A percentile compares a stretch with the other conserved stretches of the same genome.
Evolutionary conservation across 2,329 filamentous ascomycete species (phyloP).

Genomic region (Sclerotinia sclerotiorum): DNA sequence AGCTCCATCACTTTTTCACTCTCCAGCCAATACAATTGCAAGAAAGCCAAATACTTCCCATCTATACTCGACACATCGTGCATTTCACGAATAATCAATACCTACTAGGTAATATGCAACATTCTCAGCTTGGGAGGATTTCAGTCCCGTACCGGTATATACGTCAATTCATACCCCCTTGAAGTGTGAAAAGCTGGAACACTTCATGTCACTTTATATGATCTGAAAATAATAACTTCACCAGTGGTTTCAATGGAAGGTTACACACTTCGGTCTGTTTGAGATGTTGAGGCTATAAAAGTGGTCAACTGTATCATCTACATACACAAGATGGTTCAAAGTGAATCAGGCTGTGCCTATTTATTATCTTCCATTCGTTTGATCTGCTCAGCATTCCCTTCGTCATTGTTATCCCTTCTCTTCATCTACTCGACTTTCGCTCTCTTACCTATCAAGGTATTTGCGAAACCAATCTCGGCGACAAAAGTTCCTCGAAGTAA

Average conservation of each 20-base stretch:
- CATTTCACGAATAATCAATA: not conserved
- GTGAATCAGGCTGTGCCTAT: constrained; percentile 1
- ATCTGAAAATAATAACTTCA: not conserved
- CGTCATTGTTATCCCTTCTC: not conserved
- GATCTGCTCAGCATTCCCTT: not conserved
- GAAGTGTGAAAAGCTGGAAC: constrained; percentile 14
- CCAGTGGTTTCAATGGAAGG: constrained; percentile 11
- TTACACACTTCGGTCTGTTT: not conserved
- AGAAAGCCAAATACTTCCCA: not conserved
- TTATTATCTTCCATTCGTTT: constrained; percentile 8
- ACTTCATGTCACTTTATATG: constrained; percentile 4
- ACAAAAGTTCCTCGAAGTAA: constrained; percentile 7
- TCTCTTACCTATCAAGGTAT: not conserved
- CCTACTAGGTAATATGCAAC: constrained; percentile 8
- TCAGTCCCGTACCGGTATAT: constrained; percentile 20
- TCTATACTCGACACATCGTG: not conserved
- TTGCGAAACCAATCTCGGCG: not conserved
- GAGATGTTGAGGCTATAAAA: constrained; percentile 18
- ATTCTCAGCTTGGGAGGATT: not conserved
- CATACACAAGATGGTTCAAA: constrained; percentile 23
- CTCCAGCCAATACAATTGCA: constrained; percentile 4
- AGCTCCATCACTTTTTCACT: not conserved
- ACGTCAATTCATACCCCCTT: constrained; percentile 16
- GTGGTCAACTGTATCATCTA: constrained; percentile 9
- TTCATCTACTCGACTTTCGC: not conserved